Conservation (phyloP, 1,284 basidiomycete genomes). For the Heterobasidion annosum region DNA sequence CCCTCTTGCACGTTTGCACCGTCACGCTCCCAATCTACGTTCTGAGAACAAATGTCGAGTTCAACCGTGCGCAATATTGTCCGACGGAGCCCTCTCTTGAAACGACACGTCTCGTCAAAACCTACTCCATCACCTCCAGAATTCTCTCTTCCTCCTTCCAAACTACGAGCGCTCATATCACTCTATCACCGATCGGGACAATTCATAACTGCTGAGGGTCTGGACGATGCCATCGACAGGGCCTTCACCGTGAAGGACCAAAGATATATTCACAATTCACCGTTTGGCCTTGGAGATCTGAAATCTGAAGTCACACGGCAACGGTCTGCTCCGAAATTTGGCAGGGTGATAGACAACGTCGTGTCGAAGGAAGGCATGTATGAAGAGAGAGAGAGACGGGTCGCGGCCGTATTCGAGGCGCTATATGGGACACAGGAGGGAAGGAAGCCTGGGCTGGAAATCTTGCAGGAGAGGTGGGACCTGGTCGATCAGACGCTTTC, state of each 20-base stretch:
- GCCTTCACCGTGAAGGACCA: slow-evolving; percentile 30
- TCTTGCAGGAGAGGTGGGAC: slow-evolving; percentile 38
- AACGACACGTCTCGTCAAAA: slow-evolving; percentile 6
- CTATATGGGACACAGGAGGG: slow-evolving; percentile 44
- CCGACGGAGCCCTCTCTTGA: slow-evolving; percentile 1
- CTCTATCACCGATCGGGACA: slow-evolving; percentile 62
- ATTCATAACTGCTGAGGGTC: slow-evolving; percentile 63
- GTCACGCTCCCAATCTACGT: no score
- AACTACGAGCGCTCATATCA: slow-evolving; percentile 61
- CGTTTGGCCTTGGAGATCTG: neutral
- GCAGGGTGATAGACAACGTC: slow-evolving; percentile 5
- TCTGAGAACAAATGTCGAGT: no score
- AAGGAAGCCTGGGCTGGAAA: slow-evolving; percentile 44
- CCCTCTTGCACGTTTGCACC: no score
- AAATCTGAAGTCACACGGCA: neutral
- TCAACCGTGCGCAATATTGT: neutral
- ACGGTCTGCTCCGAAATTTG: slow-evolving; percentile 6
- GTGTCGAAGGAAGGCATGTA: slow-evolving; percentile 1
- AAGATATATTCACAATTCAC: neutral
- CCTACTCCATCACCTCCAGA: neutral
- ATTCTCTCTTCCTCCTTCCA: slow-evolving; percentile 37
- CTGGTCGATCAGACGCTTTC: slow-evolving; percentile 20
- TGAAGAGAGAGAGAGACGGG: slow-evolving; percentile 2
- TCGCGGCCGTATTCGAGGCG: slow-evolving; percentile 37
- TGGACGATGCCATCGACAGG: slow-evolving; percentile 51